Percentiles rank a stretch among this genome's conserved stretches.
phyloP scores from a whole-genome alignment of 2,329 filamentous ascomycete genomes.

The Paracorniculantispora psalliotae region DNA sequence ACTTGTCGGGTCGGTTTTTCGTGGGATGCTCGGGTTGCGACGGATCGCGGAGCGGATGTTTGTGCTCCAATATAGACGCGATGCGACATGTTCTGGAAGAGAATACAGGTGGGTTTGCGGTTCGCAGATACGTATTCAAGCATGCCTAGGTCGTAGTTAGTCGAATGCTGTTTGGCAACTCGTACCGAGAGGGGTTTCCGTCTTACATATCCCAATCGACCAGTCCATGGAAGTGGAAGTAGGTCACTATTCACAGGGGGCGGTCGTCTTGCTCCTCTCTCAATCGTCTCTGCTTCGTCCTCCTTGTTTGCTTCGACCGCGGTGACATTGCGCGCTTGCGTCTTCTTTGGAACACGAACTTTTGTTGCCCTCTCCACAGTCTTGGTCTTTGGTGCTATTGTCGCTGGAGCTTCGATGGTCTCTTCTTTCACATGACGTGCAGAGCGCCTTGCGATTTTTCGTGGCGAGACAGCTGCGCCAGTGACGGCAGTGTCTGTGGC shows the following conservation, averaged over 20 bases:
- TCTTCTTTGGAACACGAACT: neutral
- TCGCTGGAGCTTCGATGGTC: neutral
- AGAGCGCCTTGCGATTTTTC: constrained; percentile 1
- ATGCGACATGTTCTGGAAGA: constrained; percentile 89
- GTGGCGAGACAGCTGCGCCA: neutral
- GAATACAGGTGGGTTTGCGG: constrained; percentile 78
- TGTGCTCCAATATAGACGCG: constrained; percentile 82
- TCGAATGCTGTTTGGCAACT: no score
- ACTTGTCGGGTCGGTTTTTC: constrained; percentile 80
- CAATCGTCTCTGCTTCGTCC: constrained; percentile 9
- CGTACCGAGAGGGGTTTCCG: neutral
- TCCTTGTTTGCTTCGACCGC: neutral
- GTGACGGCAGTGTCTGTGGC: neutral
- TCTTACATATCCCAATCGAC: constrained; percentile 79
- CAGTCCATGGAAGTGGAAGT: constrained; percentile 85
- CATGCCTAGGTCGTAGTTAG: constrained; percentile 56
- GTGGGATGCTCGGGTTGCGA: constrained; percentile 71
- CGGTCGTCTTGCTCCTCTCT: constrained; percentile 47
- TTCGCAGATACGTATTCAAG: constrained; percentile 84
- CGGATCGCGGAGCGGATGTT: constrained; percentile 73
- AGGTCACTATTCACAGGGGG: constrained; percentile 65
- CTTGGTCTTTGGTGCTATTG: neutral
- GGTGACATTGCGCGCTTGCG: neutral
- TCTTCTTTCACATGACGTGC: neutral
- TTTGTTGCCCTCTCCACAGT: neutral